Evolutionary conservation across 2,329 filamentous ascomycete genomes (phyloP), one percentile per base, ranked within the genome.

Genomic region (Chrysoporthe cubensis): DNA sequence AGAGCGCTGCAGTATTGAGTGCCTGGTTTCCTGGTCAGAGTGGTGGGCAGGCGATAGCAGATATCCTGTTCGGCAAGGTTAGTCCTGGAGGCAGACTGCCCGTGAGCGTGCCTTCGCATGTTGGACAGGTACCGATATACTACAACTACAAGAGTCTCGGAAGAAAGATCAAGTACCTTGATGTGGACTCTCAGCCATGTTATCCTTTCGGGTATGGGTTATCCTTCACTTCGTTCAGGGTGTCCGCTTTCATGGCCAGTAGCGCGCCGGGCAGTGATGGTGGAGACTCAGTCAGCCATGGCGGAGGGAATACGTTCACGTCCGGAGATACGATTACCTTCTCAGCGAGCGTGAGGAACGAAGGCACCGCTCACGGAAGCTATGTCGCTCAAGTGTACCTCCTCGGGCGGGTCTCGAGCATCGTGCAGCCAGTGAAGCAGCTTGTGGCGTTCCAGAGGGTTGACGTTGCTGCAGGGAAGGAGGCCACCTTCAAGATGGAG

Each of bases 381-480:
- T 79, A 80, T 68, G 80, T 82, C 1, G 74, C 75, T 42, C 79
- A 82, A 65, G 75, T 81, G 4, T 83, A 84, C 67, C 71, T 79
- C 5, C 71, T 83, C 4, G 74, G 75, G 37, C 78, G 81, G 1
- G 73, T 81, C 0, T 80, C 77, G 1, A 75, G 76, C 2, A 78
- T 81, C 21, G 78, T 80, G 16, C 80, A 81, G 69, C 79, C 81
- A 0, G 75, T 80, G 1, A 79, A 76, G 66, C 81, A 83, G 70
- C 76, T 84, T 4, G 77, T 83, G 5, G 79, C 80, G 9, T 82
- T 83, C 66, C 69, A 74, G 42, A 73, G 80, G 1, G 75, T 80
- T 1, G 79, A 83, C 66, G 68, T 84, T 16, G 73, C 71, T 0
- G 68, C 74, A 0, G 77, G 78, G 2, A 74, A 80, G 60, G 74